A percentile compares a stretch with the other conserved stretches of the same genome.
These are phyloP conservation scores for Farysia itapuensis DNA, from an alignment of 1,284 basidiomycete species.

Conservation along the genomic window DNA sequence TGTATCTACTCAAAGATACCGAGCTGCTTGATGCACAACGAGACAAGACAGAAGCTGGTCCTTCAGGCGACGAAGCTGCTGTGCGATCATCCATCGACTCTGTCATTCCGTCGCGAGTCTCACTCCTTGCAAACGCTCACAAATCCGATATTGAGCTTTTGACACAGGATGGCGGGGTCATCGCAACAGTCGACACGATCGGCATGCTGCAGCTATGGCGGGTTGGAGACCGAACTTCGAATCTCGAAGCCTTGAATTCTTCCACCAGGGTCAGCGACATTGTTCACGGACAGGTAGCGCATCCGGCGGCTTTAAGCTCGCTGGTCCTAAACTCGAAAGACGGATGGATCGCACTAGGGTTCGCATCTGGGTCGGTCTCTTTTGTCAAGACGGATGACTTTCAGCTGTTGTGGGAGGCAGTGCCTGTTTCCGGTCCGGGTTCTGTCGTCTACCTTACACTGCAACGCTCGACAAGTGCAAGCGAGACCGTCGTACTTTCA, in stretches of 20 bases:
- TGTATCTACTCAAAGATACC: slow-evolving; percentile 88
- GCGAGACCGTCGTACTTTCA: slow-evolving; percentile 14
- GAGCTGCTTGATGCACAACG: slow-evolving; percentile 83
- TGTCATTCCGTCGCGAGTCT: slow-evolving; percentile 64
- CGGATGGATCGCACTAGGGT: slow-evolving; percentile 67
- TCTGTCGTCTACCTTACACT: no score
- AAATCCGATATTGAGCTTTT: slow-evolving; percentile 78
- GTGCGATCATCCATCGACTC: background rate
- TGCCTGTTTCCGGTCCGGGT: no score
- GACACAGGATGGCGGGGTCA: slow-evolving; percentile 70
- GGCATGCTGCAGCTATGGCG: slow-evolving; percentile 32
- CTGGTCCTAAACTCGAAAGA: slow-evolving; percentile 32
- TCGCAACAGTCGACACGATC: slow-evolving; percentile 76
- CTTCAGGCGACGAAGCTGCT: slow-evolving; percentile 6
- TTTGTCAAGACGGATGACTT: slow-evolving; percentile 55
- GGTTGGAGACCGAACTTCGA: background rate
- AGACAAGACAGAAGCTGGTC: slow-evolving; percentile 61
- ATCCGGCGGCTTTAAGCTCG: slow-evolving; percentile 15
- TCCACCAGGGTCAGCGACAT: slow-evolving; percentile 5
- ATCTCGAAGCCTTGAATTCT: slow-evolving; percentile 1
- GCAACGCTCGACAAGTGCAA: no score
- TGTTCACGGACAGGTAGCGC: background rate
- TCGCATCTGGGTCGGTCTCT: slow-evolving; percentile 70
- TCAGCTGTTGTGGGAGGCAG: slow-evolving; percentile 12
- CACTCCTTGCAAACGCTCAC: slow-evolving; percentile 74